Evolutionary conservation across 2,329 filamentous ascomycete species (phyloP).

Genomic region (Nothomitra cinnamomea): DNA sequence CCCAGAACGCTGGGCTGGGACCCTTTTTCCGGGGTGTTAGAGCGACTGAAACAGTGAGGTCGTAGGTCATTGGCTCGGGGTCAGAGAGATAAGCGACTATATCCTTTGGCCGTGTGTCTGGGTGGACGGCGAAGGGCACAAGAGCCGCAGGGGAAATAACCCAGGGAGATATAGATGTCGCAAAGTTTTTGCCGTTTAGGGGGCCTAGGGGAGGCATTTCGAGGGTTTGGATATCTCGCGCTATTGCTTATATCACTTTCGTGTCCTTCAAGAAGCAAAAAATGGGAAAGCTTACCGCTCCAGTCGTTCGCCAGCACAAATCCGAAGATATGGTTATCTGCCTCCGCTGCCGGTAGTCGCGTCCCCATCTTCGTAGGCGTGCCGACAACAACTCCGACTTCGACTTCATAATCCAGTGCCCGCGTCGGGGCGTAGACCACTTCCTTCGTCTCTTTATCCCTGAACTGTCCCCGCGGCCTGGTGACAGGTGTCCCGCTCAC

Average conservation of each 20-base stretch:
- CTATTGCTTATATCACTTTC: slow-evolving; percentile 13
- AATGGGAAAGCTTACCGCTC: slow-evolving; percentile 24
- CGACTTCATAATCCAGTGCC: slow-evolving; percentile 25
- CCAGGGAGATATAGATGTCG: slow-evolving; percentile 44
- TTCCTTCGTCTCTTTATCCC: slow-evolving; percentile 6
- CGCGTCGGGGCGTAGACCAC: slow-evolving; percentile 9
- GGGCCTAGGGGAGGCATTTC: slow-evolving; percentile 46
- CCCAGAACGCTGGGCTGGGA: slow-evolving; percentile 15
- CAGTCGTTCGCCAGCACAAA: slow-evolving; percentile 37
- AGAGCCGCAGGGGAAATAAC: slow-evolving; percentile 42
- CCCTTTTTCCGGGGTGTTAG: no score
- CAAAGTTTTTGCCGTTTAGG: slow-evolving; percentile 43
- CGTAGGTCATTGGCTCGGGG: no score
- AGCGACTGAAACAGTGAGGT: no score
- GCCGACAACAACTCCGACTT: slow-evolving; percentile 29
- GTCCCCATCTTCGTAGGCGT: slow-evolving; percentile 23
- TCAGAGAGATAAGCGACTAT: no score
- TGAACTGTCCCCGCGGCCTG: slow-evolving; percentile 30
- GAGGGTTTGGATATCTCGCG: slow-evolving; percentile 42
- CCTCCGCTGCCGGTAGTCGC: slow-evolving; percentile 26
- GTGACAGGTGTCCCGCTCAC: slow-evolving; percentile 30
- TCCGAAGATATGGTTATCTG: slow-evolving; percentile 43
- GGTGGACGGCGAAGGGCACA: no score
- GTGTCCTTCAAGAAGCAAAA: not conserved
- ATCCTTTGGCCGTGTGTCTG: no score